These are phyloP conservation scores for Candida methanosorbosa DNA, from an alignment of 805 yeast species.

Conservation along the genomic window DNA sequence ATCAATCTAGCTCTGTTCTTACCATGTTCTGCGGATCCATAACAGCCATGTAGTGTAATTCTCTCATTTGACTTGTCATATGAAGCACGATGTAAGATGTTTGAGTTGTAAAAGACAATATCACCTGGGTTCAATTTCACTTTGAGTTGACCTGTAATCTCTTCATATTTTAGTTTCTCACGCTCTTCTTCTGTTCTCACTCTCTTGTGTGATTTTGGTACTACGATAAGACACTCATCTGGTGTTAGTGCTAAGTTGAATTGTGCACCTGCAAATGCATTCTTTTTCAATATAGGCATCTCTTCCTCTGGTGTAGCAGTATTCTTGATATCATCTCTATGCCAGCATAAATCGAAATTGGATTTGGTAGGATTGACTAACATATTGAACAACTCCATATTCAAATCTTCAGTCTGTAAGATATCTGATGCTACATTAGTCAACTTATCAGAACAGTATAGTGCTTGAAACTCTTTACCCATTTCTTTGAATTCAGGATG, in stretches of 20 bases:
- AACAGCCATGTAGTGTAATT: conserved; percentile 41
- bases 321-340: conserved; percentile 40
- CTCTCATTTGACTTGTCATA: conserved; percentile 30
- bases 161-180: conserved; percentile 27
- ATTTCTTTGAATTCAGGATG: conserved; percentile 35
- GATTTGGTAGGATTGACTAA: conserved; percentile 38
- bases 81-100: conserved; percentile 39
- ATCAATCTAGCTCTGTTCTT: conserved; percentile 37
- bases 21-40: conserved; percentile 35
- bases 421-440: conserved; percentile 33
- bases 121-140: conserved; percentile 42
- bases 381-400: conserved; percentile 45
- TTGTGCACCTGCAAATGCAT: conserved; percentile 40
- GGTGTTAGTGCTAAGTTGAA: conserved; percentile 40
- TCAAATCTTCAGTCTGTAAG: conserved; percentile 29
- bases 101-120: conserved; percentile 39
- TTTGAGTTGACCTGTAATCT: conserved; percentile 28
- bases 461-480: conserved; percentile 26
- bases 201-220: conserved; percentile 39
- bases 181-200: conserved; percentile 37
- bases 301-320: conserved; percentile 38
- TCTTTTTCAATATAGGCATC: conserved; percentile 25
- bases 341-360: conserved; percentile 47
- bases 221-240: conserved; percentile 38
- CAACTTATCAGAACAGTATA: conserved; percentile 30